Evolutionary conservation across 495 filamentous ascomycete species (phyloP), one percentile per base, ranked within the genome.

Genomic region (Aspergillus sclerotioniger): DNA sequence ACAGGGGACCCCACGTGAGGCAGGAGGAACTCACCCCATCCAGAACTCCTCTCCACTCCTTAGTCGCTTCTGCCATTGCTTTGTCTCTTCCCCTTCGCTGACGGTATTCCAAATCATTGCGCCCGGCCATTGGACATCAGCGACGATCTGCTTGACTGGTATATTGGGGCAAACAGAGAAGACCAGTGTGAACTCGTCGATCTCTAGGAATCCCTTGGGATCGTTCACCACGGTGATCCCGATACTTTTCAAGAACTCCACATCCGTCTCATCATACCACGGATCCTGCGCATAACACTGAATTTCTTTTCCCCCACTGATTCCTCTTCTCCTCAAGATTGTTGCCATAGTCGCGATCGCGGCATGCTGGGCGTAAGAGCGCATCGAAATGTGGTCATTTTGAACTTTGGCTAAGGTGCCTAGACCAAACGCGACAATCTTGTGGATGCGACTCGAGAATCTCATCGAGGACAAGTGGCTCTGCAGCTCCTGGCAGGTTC

Each of bases 101-200:
- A 72, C 65, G 9, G 57, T 66, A 58, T 73, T 64, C 67, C 72
- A 75, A 9, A 75, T 58, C 66, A 72, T 67, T 9, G 62, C 66
- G 0, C 63, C 69, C 0, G 72, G 72, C 58, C 66, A 66, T 7
- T 62, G 58, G 13, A 63, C 54, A 59, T 75, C 72, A 33, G 67
- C 69, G 5, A 75, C 56, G 7, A 75, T 65, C 53, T 75, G 71
- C 47, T 67, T 67, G 0, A 75, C 69, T 0, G 70, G 69, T 0
- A 75, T 58, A 54, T 75, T 68, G 2, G 69, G 72, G 29, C 62
- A 63, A 0, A 71, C 60, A 3, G 67, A 66, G 35, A 75, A 57
- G 2, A 72, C 67, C 39, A 72, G 54, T 12, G 71, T 71, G 0
- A 48, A 44, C 15, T 63, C 59, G 41, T 72, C 67, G 6, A 74